These are phyloP conservation scores for Proliferodiscus dingleyae DNA, from an alignment of 2,329 filamentous ascomycete species.

Conservation along the genomic window DNA sequence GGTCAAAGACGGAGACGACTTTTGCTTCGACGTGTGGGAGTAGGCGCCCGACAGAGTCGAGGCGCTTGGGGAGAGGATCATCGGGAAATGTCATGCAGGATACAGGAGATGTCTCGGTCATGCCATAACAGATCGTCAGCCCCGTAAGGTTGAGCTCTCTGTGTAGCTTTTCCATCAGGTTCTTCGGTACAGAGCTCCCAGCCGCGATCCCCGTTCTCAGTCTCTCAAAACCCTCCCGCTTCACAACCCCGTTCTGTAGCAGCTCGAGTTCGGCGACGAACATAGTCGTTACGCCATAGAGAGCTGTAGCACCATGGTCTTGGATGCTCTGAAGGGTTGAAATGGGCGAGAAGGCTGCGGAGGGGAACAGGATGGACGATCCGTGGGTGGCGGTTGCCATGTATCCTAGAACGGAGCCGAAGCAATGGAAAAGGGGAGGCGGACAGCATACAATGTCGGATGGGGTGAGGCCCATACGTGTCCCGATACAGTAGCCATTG, in stretches of 20 bases:
- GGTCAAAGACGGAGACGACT: slow-evolving; percentile 67
- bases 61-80: slow-evolving; percentile 60
- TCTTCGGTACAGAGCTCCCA: slow-evolving; percentile 76
- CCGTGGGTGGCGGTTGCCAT: slow-evolving; percentile 90
- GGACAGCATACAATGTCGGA: slow-evolving; percentile 77
- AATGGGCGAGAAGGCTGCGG: slow-evolving; percentile 77
- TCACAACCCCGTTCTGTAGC: slow-evolving; percentile 46
- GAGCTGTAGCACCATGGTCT: slow-evolving; percentile 52
- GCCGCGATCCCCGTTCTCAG: slow-evolving; percentile 89
- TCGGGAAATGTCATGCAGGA: slow-evolving; percentile 64
- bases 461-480: slow-evolving; percentile 74
- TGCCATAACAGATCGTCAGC: slow-evolving; percentile 79
- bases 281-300: slow-evolving; percentile 95
- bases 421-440: slow-evolving; percentile 84
- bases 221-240: slow-evolving; percentile 52
- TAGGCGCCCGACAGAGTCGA: slow-evolving; percentile 68
- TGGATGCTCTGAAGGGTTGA: slow-evolving; percentile 56
- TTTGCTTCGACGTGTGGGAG: slow-evolving; percentile 79
- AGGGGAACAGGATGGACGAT: slow-evolving; percentile 76
- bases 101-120: slow-evolving; percentile 40
- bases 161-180: slow-evolving; percentile 75
- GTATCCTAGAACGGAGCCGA: slow-evolving; percentile 87
- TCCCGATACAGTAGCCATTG: slow-evolving; percentile 80
- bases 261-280: slow-evolving; percentile 83
- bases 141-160: slow-evolving; percentile 69